Base-by-base conservation (phyloP, 768 basidiomycete genomes). In the Boletus subparvulus region DNA sequence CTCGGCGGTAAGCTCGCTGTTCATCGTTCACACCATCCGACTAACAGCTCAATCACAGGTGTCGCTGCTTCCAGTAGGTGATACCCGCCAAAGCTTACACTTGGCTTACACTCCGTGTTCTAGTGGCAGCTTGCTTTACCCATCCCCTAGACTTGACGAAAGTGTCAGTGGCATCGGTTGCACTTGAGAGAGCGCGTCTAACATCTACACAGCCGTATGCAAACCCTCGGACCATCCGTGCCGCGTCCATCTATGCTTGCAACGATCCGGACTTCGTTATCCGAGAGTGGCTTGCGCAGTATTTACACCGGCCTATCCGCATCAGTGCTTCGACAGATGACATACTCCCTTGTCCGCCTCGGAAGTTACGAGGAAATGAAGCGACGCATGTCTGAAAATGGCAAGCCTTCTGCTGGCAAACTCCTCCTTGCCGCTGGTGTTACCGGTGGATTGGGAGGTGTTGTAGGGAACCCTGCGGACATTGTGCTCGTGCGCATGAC, bases 131-230 rank as follows among this genome's bases (percentile, higher is more conserved):
- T 30, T 83, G 80, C 52, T 86, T 82, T 66, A 93, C 90, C 0
- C 91, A 93, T 75, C 91, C 91, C 39, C 71, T 93, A 53, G 91
- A 93, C 72, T 76, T 93, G 51, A 88, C 89, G 33, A 95, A 93
- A 85, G 88, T 92, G 86, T 90, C 56, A 58, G 84, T 75, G 14
- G 2, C 30, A 48, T 45, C 33, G 9, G 9, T 39, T 47, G 45
- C 33, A 11, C 49, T 28, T 17, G 42, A 33, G 21, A 44, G 21
- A 28, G 39, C 47, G 47, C 52, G 47, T 30, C 44, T 50, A 40
- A 60, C 40, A 8, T 60, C 30, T 56, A 30, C 32, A 52, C 51
- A 90, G 89, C 57, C 88, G 91, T 60, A 89, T 95, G 82, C 93
- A 95, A 75, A 92, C 91, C 21, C 69, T 86, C 26, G 70, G 78